Percentiles rank a stretch among this genome's conserved stretches.
These are phyloP conservation scores for Corymbia calophylla DNA, from an alignment of 441 rosid genomes.

Conservation along the genomic window DNA sequence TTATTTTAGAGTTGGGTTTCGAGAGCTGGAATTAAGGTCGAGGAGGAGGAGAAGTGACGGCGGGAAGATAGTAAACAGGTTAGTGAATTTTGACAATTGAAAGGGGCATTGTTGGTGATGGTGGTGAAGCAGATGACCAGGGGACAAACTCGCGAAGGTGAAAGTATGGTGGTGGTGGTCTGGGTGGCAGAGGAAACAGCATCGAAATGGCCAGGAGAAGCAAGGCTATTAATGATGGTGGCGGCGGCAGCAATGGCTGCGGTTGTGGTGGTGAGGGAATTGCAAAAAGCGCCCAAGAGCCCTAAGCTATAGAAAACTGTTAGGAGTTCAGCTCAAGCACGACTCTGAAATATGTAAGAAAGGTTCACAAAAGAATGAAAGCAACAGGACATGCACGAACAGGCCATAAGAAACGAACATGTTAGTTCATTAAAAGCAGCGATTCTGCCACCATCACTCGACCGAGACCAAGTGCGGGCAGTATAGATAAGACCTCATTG, in stretches of 20 bases:
- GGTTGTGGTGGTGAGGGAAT: not conserved
- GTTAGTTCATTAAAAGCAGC: not conserved
- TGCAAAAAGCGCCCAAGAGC: not conserved
- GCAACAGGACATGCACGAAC: not conserved
- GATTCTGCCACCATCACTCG: constrained; percentile 29
- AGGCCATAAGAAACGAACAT: not conserved
- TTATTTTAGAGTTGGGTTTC: not conserved
- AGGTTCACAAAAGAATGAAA: not conserved
- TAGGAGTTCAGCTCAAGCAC: not conserved
- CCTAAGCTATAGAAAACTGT: not conserved
- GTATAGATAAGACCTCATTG: constrained; percentile 1
- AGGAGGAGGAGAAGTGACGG: not conserved
- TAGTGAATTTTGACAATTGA: not conserved
- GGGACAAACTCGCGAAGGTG: not conserved
- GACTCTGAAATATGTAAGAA: not conserved
- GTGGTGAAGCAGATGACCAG: not conserved
- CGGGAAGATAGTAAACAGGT: not conserved
- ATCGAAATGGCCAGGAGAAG: not conserved
- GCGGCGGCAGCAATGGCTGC: not conserved
- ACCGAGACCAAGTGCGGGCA: constrained; percentile 18
- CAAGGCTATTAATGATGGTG: not conserved
- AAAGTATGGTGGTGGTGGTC: not conserved
- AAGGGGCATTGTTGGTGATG: not conserved
- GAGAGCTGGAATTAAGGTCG: not conserved
- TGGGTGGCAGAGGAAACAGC: not conserved